These are phyloP conservation scores for Escallonia herrerae DNA, from an alignment of 129 eudicot genomes.

Conservation along the genomic window DNA sequence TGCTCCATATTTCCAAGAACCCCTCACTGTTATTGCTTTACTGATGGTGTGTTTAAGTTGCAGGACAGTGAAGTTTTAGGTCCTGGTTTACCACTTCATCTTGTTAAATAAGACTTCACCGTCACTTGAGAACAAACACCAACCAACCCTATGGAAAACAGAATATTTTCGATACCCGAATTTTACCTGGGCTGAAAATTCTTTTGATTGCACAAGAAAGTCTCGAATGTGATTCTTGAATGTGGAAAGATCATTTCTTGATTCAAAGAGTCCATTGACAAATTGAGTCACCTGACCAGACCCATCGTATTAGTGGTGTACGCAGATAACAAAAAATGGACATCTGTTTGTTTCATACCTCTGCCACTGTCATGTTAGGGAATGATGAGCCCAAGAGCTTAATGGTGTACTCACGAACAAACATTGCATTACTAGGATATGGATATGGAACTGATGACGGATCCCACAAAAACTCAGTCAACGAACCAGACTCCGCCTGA, in stretches of 20 bases:
- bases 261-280: constrained; percentile 80
- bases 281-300: constrained; percentile 72
- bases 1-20: too few relatives aligned
- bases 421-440: constrained; percentile 74
- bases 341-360: constrained; percentile 35
- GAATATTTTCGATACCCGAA: neutral
- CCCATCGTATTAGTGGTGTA: neutral
- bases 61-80: neutral
- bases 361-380: constrained; percentile 83
- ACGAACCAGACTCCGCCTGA: constrained; percentile 73
- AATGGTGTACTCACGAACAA: constrained; percentile 81
- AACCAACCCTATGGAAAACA: too few relatives aligned
- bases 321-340: neutral
- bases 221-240: constrained; percentile 92
- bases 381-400: constrained; percentile 87
- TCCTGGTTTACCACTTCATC: neutral
- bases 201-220: constrained; percentile 94
- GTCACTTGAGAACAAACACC: too few relatives aligned
- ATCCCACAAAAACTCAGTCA: constrained; percentile 94
- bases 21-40: too few relatives aligned
- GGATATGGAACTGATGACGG: constrained; percentile 61
- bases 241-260: constrained; percentile 60
- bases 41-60: neutral
- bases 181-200: constrained; percentile 90
- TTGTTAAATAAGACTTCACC: neutral